Base-by-base conservation (phyloP, 352 stramenopile species). In the Phytopythium delawarense region DNA sequence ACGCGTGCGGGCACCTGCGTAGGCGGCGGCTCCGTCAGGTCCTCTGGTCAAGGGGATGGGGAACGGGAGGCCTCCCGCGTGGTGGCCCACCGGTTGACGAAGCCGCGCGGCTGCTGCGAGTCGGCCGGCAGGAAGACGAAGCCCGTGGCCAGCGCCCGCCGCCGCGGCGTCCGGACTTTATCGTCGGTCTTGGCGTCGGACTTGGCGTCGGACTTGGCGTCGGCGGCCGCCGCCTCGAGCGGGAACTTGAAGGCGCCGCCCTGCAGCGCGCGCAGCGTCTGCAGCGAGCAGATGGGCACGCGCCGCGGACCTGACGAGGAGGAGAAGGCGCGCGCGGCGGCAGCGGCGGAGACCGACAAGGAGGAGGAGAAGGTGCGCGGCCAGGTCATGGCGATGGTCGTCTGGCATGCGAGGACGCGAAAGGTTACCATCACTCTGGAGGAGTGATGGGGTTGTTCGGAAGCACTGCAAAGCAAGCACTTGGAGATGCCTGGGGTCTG, bases 181-280 rank as follows among this genome's bases (percentile, higher is more conserved):
- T 0, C 35, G 9, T 40, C 12, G 6, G 35, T 6, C 8, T 15
- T 40, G 35, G 6, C 12, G 35, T n/a, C 25, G 28, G 40, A 28
- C 48, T 63, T 62, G 21, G 21, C 28, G 48, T 52, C 52, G 45
- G 23, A 13, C 8, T 15, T 40, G 35, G 9, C 42, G 28, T 53
- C 48, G 35, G n/a, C 23, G 45, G 42, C 50, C 30, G 59, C 20
- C 32, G 42, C 40, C 40, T 72, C 57, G 34, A 88, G 63, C 46
- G 71, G 71, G 66, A 92, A 90, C 65, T 92, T 90, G 66, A 92
- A 40, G 45, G 73, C 82, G 56, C 65, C 64, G 46, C 77, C 80
- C 8, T 70, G 39, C 11, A 79, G 69, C 18, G 59, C 58, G 8
- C 60, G 70, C 35, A 92, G 71, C 45, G 87, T 64, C 7, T 82